Base-by-base conservation (phyloP, 805 yeast genomes). In the Lipomyces oligophaga region DNA sequence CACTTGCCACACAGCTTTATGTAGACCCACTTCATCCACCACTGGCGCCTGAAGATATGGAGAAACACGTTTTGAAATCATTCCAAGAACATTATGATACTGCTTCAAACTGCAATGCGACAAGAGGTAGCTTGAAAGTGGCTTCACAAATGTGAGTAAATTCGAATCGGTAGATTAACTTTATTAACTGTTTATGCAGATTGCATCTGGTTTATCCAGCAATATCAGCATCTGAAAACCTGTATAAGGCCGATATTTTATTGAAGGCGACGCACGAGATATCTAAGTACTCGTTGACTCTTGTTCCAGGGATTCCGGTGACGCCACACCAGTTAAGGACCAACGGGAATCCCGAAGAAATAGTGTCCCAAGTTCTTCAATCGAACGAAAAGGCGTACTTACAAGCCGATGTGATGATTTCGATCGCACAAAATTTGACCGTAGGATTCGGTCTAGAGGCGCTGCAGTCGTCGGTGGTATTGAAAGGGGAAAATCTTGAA, bases 1-100 rank as follows among this genome's bases (percentile, higher is more conserved):
- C 50, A 4, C 54, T 60, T 19, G 58, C 60, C 11, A 38, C 45
- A 19, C 48, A 49, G 31, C 44, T 32, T 13, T 45, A 38, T 26
- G 43, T 31, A 13, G 48, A 18, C 18, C 55, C 34, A 43, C 43
- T 39, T 32, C 44, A 13, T 16, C 52, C 36, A 40, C 59, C 47
- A 37, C 54, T 18, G 32, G 28, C 6, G 43, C 22, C 31, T 42
- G 35, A n/a, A n/a, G 49, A 43, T 31, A 15, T 53, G 18, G 55
- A 43, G 15, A 27, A 25, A 36, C 52, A 52, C 41, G 49, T 57
- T 2, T 34, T 61, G 35, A 41, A 41, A 3, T 49, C 60, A 15
- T 73, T 73, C 44, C 69, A 76, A 70, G 62, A 63, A 27, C 69
- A 68, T 43, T 73, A 67, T 54, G 72, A 73, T 39, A 59, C 58